phyloP scores from a whole-genome alignment of 2,329 filamentous ascomycete species.

The Botrytis fragariae region DNA sequence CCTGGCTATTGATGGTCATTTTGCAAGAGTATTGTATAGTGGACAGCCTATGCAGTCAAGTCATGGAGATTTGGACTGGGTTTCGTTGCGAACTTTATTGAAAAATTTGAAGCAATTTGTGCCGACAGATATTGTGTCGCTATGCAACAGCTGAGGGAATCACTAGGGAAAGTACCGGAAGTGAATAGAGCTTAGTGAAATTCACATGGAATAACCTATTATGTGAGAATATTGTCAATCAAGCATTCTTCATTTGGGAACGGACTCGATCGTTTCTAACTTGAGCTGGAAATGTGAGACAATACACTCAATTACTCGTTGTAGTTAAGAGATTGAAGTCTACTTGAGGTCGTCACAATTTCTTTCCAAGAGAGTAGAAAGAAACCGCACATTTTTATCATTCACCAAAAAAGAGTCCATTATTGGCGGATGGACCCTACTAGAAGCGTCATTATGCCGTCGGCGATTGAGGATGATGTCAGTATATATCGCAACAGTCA shows the following conservation, averaged over 20 bases:
- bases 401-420: neutral
- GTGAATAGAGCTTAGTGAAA: too few relatives aligned
- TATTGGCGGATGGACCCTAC: neutral
- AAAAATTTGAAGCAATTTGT: conserved; percentile 27
- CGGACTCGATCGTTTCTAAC: neutral
- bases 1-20: neutral
- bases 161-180: neutral
- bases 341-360: neutral
- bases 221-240: neutral
- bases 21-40: conserved; percentile 37
- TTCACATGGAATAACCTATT: neutral
- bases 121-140: conserved; percentile 27
- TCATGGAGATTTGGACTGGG: conserved; percentile 31
- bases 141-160: conserved; percentile 14
- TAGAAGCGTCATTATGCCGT: neutral
- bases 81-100: conserved; percentile 26
- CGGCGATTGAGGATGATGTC: neutral
- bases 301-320: neutral
- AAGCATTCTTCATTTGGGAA: neutral
- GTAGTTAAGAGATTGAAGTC: neutral
- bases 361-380: neutral
- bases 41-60: conserved; percentile 31
- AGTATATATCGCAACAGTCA: neutral
- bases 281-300: neutral
- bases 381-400: neutral